Evolutionary conservation across 306 rosid genomes (phyloP).

Genomic region (Chamaecrista fasciculata): DNA sequence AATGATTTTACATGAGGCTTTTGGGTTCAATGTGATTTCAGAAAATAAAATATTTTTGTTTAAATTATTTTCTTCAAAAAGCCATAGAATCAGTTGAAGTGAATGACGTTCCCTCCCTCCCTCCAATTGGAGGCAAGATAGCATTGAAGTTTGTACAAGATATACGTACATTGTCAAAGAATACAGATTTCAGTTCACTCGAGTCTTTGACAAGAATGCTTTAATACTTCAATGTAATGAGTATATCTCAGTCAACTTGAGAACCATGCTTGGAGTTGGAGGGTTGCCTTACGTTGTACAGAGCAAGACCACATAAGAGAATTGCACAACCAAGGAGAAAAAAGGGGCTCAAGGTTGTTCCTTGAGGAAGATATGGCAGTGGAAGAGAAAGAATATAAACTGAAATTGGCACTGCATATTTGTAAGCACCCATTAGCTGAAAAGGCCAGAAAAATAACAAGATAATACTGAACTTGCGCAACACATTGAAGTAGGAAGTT

Average conservation of each 20-base stretch:
- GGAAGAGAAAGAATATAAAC: slow-evolving; percentile 75
- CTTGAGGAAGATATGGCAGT: slow-evolving; percentile 71
- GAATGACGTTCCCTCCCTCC: not conserved
- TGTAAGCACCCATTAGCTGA: slow-evolving; percentile 25
- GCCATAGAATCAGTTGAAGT: too few species aligned
- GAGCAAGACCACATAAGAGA: slow-evolving; percentile 70
- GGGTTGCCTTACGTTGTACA: slow-evolving; percentile 53
- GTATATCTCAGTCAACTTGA: slow-evolving; percentile 23
- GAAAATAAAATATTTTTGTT: not conserved
- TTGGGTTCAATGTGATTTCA: not conserved
- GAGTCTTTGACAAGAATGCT: not conserved
- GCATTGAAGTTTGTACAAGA: not conserved
- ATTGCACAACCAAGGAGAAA: slow-evolving; percentile 70
- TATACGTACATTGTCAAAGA: too few species aligned
- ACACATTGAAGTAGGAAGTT: not conserved
- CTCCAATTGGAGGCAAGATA: not conserved
- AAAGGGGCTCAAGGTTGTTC: slow-evolving; percentile 67
- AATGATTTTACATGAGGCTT: too few species aligned
- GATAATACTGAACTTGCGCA: not conserved
- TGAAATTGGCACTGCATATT: slow-evolving; percentile 79
- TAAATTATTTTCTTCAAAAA: too few species aligned
- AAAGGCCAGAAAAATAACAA: not conserved
- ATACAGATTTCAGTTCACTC: not conserved
- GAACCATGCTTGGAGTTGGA: slow-evolving; percentile 41
- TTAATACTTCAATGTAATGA: not conserved